Conservation (phyloP, 345 rosid genomes). For the Lumnitzera racemosa region DNA sequence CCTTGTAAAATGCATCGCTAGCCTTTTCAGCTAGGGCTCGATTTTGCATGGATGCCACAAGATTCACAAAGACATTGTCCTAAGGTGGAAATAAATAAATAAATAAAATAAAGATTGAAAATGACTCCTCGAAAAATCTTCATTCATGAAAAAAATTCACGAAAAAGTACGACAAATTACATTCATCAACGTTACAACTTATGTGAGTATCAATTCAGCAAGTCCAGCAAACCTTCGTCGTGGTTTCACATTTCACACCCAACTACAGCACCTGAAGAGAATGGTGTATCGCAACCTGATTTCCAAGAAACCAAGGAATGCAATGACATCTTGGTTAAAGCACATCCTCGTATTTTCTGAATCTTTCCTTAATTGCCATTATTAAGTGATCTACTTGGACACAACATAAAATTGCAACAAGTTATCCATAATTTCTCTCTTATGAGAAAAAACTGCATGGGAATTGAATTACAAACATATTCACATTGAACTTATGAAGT, state of each 20-base stretch:
- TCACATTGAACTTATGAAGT: too few species aligned
- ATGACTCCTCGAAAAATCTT: background rate
- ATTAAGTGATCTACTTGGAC: constrained; percentile 33
- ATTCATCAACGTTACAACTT: too few species aligned
- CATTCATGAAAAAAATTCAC: too few species aligned
- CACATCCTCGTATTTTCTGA: constrained; percentile 29
- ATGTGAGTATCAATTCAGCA: background rate
- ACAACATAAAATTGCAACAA: constrained; percentile 10
- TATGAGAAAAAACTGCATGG: background rate
- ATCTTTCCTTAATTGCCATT: constrained; percentile 29
- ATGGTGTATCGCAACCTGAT: constrained; percentile 25
- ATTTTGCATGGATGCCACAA: constrained; percentile 37
- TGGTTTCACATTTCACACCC: constrained; percentile 38
- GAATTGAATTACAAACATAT: too few species aligned
- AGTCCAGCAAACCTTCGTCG: constrained; percentile 25
- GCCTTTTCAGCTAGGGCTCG: constrained; percentile 33
- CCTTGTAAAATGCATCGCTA: background rate
- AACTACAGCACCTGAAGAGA: constrained; percentile 32
- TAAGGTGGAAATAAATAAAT: constrained; percentile 5
- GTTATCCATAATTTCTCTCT: constrained; percentile 28
- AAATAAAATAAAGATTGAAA: background rate
- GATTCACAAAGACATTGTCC: constrained; percentile 45
- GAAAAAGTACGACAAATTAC: too few species aligned
- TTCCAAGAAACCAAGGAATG: constrained; percentile 36
- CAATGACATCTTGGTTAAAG: constrained; percentile 39